Evolutionary conservation across 148 eudicot species (phyloP), one percentile per base, ranked within the genome.

Genomic region (Rhododendron kiyosumense): DNA sequence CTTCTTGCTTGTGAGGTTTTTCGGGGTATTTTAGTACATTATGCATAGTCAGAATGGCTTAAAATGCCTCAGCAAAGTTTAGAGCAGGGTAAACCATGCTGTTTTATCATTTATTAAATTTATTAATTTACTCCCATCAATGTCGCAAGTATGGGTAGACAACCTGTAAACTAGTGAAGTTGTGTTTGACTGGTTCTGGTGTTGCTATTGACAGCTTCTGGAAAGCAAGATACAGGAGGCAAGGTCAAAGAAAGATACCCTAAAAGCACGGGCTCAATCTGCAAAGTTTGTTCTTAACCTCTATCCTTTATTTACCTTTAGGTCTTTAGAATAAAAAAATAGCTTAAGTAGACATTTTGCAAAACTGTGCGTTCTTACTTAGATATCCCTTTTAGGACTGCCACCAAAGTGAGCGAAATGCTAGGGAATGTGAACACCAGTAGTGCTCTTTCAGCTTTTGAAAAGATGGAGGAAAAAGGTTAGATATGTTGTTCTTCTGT

Each of bases 391-490:
- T 83, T 46, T 76, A 97, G 99, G 93, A 97, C 98, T 88, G 94
- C 99, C 83, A 94, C 95, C 83, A 95, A 93, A 93, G 98, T 97
- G 38, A 93, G 88, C 79, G 98, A 95, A 91, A 94, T 95, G 98
- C 84, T 97, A 86, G 98, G 98, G 45, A 97, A 94, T 88, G 99
- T 97, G 85, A 95, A 94, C 84, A 97, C 98, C 82, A 95, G 98
- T 85, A 91, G 96, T 85, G 99, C 99, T 86, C 98, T 97, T 89
- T 92, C 98, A 18, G 98, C 98, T 82, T 95, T 97, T 87, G 99
- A 97, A 88, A 97, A 94, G 92, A 97, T 97, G 99, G 99, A 97
- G 86, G 99, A 95, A 89, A 95, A 97, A 91, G 99, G 98, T 91
- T 84, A 54, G 89, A 13, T 11, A 10, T 45, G 8, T 81, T 83